Evolutionary conservation across 2,329 filamentous ascomycete genomes (phyloP), one percentile per base, ranked within the genome.

Genomic region (Exserohilum rostratum): DNA sequence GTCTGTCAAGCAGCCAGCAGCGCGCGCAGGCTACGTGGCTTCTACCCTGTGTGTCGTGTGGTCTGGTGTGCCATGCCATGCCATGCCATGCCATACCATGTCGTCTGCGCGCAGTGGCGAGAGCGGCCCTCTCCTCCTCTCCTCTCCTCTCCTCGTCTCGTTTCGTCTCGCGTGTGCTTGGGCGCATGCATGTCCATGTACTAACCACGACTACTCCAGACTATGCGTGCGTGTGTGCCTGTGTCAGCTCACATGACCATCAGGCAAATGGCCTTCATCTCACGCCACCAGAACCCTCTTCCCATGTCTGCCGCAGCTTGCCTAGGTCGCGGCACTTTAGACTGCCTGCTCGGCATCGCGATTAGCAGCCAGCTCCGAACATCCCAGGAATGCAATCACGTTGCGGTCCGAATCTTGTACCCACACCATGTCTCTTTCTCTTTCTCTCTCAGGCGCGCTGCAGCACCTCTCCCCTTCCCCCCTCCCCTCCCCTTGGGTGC

Each of bases 21-120:
- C n/a, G 7, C 12, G 9, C 20, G 43, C 13, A n/a, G 30, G 51
- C 56, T 60, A 60, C 54, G 57, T 60, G 57, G 57, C 57, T 60
- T 49, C 45, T 33, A 29, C 11, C 15, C 9, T 30, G 25, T 9
- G 40, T 15, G 40, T n/a, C n/a, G n/a, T n/a, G n/a, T n/a, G n/a
- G n/a, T n/a, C n/a, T n/a, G n/a, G n/a, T n/a, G n/a, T n/a, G n/a
- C n/a, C n/a, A n/a, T n/a, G n/a, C n/a, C n/a, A n/a, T n/a, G n/a
- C n/a, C n/a, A n/a, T n/a, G n/a, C n/a, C n/a, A n/a, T n/a, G n/a
- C n/a, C n/a, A n/a, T n/a, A n/a, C n/a, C n/a, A n/a, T n/a, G n/a
- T n/a, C n/a, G n/a, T n/a, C n/a, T n/a, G n/a, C n/a, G n/a, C n/a
- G n/a, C n/a, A n/a, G n/a, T n/a, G n/a, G n/a, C n/a, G n/a, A n/a